phyloP scores from a whole-genome alignment of 805 yeast genomes.

The Yamadazyma philogaea region DNA sequence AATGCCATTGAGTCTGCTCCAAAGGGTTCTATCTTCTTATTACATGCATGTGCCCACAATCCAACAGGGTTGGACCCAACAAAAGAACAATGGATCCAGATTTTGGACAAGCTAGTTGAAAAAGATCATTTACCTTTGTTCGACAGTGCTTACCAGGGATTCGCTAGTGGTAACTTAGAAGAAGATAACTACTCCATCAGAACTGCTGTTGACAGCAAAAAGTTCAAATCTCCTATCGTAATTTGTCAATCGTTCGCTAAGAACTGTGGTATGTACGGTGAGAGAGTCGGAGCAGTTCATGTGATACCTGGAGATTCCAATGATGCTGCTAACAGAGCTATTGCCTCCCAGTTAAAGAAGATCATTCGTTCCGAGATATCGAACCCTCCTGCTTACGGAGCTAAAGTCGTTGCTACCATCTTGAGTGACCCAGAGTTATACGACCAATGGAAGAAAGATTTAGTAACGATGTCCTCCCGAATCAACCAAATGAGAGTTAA shows the following conservation, averaged over 20 bases:
- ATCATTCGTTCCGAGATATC: constrained; percentile 83
- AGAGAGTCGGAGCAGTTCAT: constrained; percentile 93
- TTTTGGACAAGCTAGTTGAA: constrained; percentile 58
- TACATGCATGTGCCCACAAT: constrained; percentile 97
- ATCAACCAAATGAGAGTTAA: constrained; percentile 74
- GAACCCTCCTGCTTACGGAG: constrained; percentile 94
- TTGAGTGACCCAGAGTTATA: constrained; percentile 65
- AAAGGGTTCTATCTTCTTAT: constrained; percentile 69
- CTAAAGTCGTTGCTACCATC: constrained; percentile 79
- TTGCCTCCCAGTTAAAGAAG: constrained; percentile 71
- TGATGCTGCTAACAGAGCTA: constrained; percentile 48
- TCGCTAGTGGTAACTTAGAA: constrained; percentile 83
- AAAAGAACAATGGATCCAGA: constrained; percentile 71
- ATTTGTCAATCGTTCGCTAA: constrained; percentile 96
- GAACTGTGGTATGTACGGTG: constrained; percentile 96
- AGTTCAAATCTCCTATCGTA: constrained; percentile 35
- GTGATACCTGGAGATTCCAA: constrained; percentile 48
- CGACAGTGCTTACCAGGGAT: constrained; percentile 97
- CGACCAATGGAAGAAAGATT: constrained; percentile 79
- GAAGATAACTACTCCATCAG: constrained; percentile 83
- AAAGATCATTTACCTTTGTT: constrained; percentile 76
- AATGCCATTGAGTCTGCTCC: constrained; percentile 63
- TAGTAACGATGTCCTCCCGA: constrained; percentile 82
- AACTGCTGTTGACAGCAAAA: constrained; percentile 47
- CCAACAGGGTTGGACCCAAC: constrained; percentile 97